Percentiles rank a stretch among this genome's conserved stretches.
phyloP scores from a whole-genome alignment of 768 basidiomycete genomes.

The Leccinum rimulosum region DNA sequence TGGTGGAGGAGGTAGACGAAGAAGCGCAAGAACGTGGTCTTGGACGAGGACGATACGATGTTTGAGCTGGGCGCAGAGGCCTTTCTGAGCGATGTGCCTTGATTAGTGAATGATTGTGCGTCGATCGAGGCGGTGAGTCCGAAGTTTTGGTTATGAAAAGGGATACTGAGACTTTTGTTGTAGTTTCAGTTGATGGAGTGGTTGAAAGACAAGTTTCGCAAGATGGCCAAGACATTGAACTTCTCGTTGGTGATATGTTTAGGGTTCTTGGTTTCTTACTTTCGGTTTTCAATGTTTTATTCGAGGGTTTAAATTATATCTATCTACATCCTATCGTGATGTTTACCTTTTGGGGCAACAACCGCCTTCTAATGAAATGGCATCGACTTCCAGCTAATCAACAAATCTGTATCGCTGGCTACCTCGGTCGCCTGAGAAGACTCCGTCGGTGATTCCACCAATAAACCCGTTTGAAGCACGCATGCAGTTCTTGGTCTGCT shows the following conservation, averaged over 20 bases:
- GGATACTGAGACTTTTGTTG: too few species aligned
- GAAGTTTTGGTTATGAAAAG: too few species aligned
- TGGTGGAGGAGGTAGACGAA: not conserved
- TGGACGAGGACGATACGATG: constrained; percentile 3
- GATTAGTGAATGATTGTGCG: not conserved
- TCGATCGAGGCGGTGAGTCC: not conserved
- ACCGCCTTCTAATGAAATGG: too few species aligned
- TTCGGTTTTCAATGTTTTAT: not conserved
- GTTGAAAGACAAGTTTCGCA: not conserved
- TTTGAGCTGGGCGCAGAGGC: constrained; percentile 14
- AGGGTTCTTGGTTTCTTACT: not conserved
- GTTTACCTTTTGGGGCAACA: too few species aligned
- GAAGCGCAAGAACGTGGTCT: not conserved
- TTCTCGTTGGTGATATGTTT: too few species aligned
- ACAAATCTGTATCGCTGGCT: too few species aligned
- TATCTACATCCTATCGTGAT: too few species aligned
- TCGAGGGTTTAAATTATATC: too few species aligned
- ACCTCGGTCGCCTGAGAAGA: too few species aligned
- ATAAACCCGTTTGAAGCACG: constrained; percentile 67
- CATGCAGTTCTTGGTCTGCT: constrained; percentile 70
- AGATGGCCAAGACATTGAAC: not conserved
- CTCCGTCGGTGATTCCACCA: not conserved
- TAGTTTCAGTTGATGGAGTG: not conserved
- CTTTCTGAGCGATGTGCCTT: constrained; percentile 8
- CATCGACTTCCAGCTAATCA: too few species aligned